Base-by-base conservation (phyloP, 2,329 filamentous ascomycete genomes). In the Monascus ruber region DNA sequence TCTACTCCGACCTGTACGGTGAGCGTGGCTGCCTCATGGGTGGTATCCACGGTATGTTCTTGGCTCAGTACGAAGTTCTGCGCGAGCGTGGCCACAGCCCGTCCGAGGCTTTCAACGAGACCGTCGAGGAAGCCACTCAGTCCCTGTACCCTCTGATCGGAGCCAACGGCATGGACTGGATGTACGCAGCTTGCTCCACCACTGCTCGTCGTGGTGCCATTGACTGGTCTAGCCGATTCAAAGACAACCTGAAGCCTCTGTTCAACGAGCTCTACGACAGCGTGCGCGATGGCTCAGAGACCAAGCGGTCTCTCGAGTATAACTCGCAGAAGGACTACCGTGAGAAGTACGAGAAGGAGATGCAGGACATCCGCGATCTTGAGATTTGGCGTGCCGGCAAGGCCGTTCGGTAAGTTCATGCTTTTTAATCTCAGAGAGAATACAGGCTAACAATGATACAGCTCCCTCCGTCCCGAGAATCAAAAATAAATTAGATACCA, bases 11-110 rank as follows among this genome's bases (percentile, higher is more conserved):
- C 72, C 82, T 98, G 54, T 98, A 98, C 77, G 91, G 91, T 70
- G 91, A 98, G 83, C 88, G 91, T 73, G 91, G 91, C 66, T 98
- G 91, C 81, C 76, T 98, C 62, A 98, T 98, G 91, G 91, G 91
- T 58, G 91, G 91, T 70, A 98, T 98, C 72, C 91, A 98, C 79
- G 91, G 91, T 66, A 98, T 98, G 91, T 98, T 98, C 85, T 86
- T 98, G 55, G 91, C 91, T 47, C 91, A 98, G 76, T 98, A 98
- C 79, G 91, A 98, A 79, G 91, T 98, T 54, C 88, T 98, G 70
- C 88, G 91, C 63, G 91, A 98, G 81, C 83, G 85, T 56, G 91
- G 91, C 70, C 91, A 98, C 82, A 84, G 77, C 71, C 91, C 91
- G 66, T 89, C 83, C 58, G 91, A 98, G 75, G 91, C 91, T 53